Evolutionary conservation across 805 yeast genomes (phyloP).

Genomic region (Dipodascus geniculatus): DNA sequence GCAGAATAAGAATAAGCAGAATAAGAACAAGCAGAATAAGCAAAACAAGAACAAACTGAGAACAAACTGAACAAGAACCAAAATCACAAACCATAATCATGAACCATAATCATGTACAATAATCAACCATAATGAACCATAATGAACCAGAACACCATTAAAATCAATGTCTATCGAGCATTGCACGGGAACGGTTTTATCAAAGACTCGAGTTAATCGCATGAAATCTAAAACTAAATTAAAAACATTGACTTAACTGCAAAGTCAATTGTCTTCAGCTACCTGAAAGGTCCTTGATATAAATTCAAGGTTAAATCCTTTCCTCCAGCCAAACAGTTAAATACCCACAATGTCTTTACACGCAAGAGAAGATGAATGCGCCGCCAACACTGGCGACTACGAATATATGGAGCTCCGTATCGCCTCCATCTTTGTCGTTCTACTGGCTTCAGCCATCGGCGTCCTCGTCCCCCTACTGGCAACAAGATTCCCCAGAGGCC

Average conservation of each 20-base stretch:
- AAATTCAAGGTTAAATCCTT: no score
- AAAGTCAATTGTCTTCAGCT: background rate
- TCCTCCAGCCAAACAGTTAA: no score
- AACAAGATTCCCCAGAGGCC: slow-evolving; percentile 4
- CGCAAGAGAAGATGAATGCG: background rate
- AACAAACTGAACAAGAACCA: no score
- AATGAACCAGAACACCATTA: no score
- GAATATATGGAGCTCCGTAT: slow-evolving; percentile 37
- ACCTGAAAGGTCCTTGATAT: background rate
- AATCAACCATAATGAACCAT: no score
- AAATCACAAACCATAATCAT: no score
- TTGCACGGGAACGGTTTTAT: no score
- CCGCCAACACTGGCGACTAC: slow-evolving; percentile 13
- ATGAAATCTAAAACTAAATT: background rate
- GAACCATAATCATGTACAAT: no score
- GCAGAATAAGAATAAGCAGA: no score
- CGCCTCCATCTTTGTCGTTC: slow-evolving; percentile 51
- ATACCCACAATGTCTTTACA: background rate
- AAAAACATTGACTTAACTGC: background rate
- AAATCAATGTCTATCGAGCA: no score
- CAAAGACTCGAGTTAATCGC: background rate
- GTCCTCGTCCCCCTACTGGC: slow-evolving; percentile 34
- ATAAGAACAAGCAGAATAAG: no score
- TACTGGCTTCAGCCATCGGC: slow-evolving; percentile 34
- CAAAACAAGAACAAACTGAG: no score